phyloP scores from a whole-genome alignment of 371 early-diverging fungal genomes.

The Mucor circinelloides region DNA sequence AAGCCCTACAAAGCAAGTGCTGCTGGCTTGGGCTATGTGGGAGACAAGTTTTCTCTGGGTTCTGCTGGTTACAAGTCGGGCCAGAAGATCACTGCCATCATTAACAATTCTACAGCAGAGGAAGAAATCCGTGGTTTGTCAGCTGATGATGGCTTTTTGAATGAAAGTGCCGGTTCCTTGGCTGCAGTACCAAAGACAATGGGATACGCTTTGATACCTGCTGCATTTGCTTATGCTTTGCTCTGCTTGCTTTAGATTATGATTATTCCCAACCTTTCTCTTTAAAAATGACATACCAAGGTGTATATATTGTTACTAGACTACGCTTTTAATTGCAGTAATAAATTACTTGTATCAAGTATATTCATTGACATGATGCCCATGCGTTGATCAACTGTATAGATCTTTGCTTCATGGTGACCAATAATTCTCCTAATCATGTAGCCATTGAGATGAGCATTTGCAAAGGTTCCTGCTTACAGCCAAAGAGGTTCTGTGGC shows the following conservation, averaged over 20 bases:
- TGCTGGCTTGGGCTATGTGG: constrained; percentile 24
- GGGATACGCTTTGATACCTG: background rate
- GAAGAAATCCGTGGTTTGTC: constrained; percentile 5
- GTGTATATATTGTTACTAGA: no score
- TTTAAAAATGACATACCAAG: no score
- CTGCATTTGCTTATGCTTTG: background rate
- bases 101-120: constrained; percentile 2
- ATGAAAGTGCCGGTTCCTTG: background rate
- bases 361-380: no score
- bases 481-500: no score
- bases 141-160: constrained; percentile 2
- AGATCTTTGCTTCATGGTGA: no score
- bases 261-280: background rate
- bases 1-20: constrained; percentile 54
- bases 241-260: background rate
- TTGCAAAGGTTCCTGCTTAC: no score
- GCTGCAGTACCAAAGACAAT: background rate
- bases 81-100: constrained; percentile 18
- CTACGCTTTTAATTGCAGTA: no score
- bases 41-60: constrained; percentile 51
- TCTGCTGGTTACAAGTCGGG: constrained; percentile 49
- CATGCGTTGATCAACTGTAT: no score
- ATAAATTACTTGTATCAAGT: no score
- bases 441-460: no score
- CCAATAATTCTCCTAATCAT: no score